Evolutionary conservation across 139 green algal species (phyloP).

Genomic region (Chlorella sp.): DNA sequence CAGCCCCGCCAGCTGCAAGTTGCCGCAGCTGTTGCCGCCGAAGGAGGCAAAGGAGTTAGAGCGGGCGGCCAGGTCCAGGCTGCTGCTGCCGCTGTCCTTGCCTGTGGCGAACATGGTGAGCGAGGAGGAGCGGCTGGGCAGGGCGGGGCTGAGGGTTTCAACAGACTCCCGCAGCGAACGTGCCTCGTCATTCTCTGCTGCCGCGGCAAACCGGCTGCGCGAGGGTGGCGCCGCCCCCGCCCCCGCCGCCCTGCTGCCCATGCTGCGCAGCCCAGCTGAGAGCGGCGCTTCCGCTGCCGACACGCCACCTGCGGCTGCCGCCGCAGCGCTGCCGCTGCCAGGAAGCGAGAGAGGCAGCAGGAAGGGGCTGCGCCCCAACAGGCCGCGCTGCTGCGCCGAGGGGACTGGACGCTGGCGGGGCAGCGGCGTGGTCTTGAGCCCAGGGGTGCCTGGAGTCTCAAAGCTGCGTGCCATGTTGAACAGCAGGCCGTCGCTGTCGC

Average conservation of each 20-base stretch:
- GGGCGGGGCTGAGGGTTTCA: background rate
- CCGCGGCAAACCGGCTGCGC: constrained; percentile 29
- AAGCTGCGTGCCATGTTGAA: background rate
- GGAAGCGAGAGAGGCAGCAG: background rate
- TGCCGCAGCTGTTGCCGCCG: background rate
- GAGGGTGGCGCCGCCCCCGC: background rate
- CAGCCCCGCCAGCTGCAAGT: background rate
- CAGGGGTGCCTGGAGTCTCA: constrained; percentile 26
- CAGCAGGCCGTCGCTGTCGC: background rate
- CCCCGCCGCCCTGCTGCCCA: background rate
- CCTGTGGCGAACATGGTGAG: background rate
- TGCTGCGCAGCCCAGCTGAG: background rate
- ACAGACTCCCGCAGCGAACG: background rate
- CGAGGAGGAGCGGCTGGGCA: background rate
- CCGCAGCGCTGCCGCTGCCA: background rate
- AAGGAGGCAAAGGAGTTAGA: constrained; percentile 1
- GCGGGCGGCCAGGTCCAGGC: background rate
- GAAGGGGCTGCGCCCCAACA: background rate
- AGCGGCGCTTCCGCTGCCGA: background rate
- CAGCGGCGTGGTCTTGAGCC: constrained; percentile 23
- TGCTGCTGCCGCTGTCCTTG: background rate
- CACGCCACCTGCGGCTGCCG: background rate
- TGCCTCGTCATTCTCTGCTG: constrained; percentile 26
- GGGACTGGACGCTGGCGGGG: constrained; percentile 17
- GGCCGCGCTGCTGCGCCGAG: background rate